Conservation (phyloP, 306 rosid species). For the Morella rubra region DNA sequence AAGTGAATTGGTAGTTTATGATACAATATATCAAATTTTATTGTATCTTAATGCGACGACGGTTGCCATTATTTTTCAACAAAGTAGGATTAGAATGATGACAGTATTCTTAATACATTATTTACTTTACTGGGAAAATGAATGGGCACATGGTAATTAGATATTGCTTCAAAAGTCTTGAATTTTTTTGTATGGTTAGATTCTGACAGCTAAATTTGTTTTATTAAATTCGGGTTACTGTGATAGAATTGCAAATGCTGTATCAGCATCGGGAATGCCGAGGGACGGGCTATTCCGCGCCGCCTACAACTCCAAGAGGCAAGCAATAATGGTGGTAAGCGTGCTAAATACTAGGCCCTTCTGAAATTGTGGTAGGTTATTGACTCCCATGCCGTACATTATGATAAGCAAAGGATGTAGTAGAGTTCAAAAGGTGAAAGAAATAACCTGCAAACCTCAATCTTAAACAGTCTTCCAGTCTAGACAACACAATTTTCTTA, state of each 20-base stretch:
- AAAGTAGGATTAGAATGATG: too few species aligned
- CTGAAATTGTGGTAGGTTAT: neutral
- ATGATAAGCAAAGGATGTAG: neutral
- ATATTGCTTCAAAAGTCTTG: too few species aligned
- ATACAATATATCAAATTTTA: too few species aligned
- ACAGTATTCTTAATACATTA: too few species aligned
- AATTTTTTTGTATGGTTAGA: too few species aligned
- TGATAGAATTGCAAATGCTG: constrained; percentile 74
- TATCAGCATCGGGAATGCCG: constrained; percentile 81
- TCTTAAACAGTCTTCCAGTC: neutral
- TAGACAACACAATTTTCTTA: neutral
- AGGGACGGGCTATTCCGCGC: constrained; percentile 81
- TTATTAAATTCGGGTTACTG: constrained; percentile 9
- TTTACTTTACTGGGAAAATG: too few species aligned
- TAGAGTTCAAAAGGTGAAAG: neutral
- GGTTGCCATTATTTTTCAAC: too few species aligned
- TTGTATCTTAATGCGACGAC: too few species aligned
- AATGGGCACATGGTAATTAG: too few species aligned
- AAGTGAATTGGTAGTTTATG: too few species aligned
- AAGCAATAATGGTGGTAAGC: constrained; percentile 76
- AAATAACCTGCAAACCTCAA: neutral
- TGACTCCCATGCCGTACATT: neutral
- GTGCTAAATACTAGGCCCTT: neutral
- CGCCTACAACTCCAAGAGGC: constrained; percentile 90
- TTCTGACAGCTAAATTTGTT: too few species aligned